Base-by-base conservation (phyloP, 805 yeast species). In the Spathaspora gorwiae region DNA sequence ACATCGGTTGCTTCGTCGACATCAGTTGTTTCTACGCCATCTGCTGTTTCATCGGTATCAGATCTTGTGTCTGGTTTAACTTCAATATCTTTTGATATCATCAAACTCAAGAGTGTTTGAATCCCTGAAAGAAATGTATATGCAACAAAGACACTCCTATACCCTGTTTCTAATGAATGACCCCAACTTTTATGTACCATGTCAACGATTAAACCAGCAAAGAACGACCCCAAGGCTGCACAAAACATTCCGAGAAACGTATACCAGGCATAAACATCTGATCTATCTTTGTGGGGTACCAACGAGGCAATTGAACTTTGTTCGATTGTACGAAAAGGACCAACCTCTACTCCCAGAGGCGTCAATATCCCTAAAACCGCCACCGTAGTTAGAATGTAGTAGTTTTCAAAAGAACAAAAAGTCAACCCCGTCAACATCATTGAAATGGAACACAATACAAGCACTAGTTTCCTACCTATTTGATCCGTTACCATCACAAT, bases 201-300 rank as follows among this genome's bases (percentile, higher is more conserved):
- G 32, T 56, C 60, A 13, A 64, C 53, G 33, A 56, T 40, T 14
- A 29, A 29, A 0, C 82, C 83, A 32, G 70, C 65, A 2, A 61
- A 35, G 6, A 73, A 55, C 4, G 74, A 65, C 0, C 82, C 83
- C 8, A 72, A 12, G 0, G 82, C 80, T 24, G 70, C 64, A 14
- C 78, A 70, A 24, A 75, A 53, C 2, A 70, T 65, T 0, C 81
- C 83, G 33, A 75, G 55, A 51, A 79, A 72, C 1, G 72, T 67
- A 54, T 78, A 79, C 83, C 83, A 79, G 7, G 81, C 77, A 52
- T 73, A 79, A n/a, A 76, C 63, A 52, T 79, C 83, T 0, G 82
- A 68, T 43, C 82, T 57, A 29, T 70, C 61, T 9, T 64, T 66
- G 12, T 64, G 53, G 6, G 67, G 58, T 5, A 70, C 65, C 46